Conservation (phyloP, 2,329 filamentous ascomycete genomes). For the Pseudogymnoascus sp. region DNA sequence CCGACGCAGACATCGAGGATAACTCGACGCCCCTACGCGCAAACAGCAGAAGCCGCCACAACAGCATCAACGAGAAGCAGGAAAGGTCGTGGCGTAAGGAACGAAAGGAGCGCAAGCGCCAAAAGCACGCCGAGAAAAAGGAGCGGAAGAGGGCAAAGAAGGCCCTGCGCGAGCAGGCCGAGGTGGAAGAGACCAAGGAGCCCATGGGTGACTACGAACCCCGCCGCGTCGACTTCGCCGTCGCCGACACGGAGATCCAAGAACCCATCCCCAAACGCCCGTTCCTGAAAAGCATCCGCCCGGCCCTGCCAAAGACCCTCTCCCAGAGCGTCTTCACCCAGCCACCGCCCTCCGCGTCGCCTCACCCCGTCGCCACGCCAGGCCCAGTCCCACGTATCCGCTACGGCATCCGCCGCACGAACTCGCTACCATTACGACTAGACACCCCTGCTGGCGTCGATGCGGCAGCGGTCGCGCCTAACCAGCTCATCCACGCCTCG, state of each 20-base stretch:
- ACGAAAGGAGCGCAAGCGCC: slow-evolving; percentile 31
- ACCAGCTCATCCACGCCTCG: not conserved
- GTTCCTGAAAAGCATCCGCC: slow-evolving; percentile 53
- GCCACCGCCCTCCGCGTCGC: slow-evolving; percentile 30
- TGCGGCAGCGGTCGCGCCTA: not conserved
- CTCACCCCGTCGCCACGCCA: not conserved
- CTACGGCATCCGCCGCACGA: slow-evolving; percentile 64
- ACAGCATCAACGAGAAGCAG: slow-evolving; percentile 18
- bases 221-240: slow-evolving; percentile 53
- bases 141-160: slow-evolving; percentile 16
- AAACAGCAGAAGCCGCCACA: slow-evolving; percentile 20
- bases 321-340: slow-evolving; percentile 64
- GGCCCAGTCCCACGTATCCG: slow-evolving; percentile 50
- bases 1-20: not conserved
- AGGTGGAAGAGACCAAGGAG: slow-evolving; percentile 14
- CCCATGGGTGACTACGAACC: slow-evolving; percentile 33
- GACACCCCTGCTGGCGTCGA: slow-evolving; percentile 8
- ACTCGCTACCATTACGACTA: slow-evolving; percentile 63
- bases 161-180: slow-evolving; percentile 10
- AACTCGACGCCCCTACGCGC: not conserved
- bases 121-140: slow-evolving; percentile 34
- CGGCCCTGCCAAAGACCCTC: slow-evolving; percentile 56
- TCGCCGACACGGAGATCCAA: slow-evolving; percentile 30
- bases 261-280: slow-evolving; percentile 34
- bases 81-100: slow-evolving; percentile 25